These are phyloP conservation scores for Dioscorea alata DNA, from an alignment of 106 monocot species.

Conservation along the genomic window DNA sequence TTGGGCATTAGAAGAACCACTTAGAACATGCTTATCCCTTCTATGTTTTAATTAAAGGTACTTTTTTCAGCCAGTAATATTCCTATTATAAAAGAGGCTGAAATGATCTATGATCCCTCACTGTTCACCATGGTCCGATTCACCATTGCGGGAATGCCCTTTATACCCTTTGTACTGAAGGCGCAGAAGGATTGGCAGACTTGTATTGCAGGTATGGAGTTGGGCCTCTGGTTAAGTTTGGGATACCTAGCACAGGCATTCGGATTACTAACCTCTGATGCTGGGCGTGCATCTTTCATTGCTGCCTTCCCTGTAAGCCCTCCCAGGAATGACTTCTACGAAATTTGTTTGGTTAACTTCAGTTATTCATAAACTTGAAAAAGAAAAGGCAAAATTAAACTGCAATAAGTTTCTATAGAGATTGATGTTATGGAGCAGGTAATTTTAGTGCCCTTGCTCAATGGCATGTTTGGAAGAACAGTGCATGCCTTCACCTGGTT, in stretches of 20 bases:
- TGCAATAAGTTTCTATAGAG: neutral
- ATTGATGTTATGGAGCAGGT: conserved; percentile 31
- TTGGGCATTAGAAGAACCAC: too few relatives aligned
- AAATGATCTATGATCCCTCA: conserved; percentile 61
- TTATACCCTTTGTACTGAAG: conserved; percentile 52
- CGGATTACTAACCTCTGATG: conserved; percentile 77
- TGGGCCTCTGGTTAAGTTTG: conserved; percentile 74
- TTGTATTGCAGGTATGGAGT: conserved; percentile 50
- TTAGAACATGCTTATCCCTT: too few relatives aligned
- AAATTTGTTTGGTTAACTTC: neutral
- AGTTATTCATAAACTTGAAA: neutral
- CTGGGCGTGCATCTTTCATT: conserved; percentile 77
- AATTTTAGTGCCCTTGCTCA: conserved; percentile 66
- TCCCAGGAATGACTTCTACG: neutral
- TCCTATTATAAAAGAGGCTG: conserved; percentile 80
- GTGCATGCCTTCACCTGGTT: conserved; percentile 69
- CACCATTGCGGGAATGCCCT: conserved; percentile 46
- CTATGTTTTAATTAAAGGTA: too few relatives aligned
- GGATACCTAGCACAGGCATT: conserved; percentile 66
- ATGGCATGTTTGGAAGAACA: conserved; percentile 57
- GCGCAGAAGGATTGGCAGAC: conserved; percentile 32
- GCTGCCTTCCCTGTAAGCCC: conserved; percentile 64
- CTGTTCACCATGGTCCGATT: conserved; percentile 76
- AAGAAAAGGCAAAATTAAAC: neutral
- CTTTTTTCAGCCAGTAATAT: conserved; percentile 65